Base-by-base conservation (phyloP, 2,329 filamentous ascomycete genomes). In the Epichloe gansuensis region DNA sequence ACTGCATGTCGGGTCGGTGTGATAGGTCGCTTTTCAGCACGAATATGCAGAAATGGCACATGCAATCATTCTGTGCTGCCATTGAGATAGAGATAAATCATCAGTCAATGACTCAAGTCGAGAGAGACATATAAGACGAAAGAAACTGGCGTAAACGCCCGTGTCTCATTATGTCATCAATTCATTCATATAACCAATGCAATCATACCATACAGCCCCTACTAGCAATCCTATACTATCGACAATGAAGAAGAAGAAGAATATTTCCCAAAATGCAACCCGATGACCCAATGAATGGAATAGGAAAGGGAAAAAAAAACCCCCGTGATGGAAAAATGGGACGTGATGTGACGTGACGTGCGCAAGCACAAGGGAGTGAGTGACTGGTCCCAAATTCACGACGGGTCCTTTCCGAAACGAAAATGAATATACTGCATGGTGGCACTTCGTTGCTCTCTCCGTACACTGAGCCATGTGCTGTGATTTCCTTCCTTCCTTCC, bases 181-280 rank as follows among this genome's bases (percentile, higher is more conserved):
- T 68, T 69, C 67, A 67, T 69, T 54, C 52, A 48, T 54, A 37
- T 46, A 54, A 43, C 64, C 65, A 63, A 67, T 69, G 59, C 65
- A 63, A 61, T 67, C 65, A 62, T 68, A 56, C 54, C 55, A 31
- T 43, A 28, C 43, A 15, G 11, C 38, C 17, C 41, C n/a, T 23
- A 59, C 12, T 23, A 58, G 62, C 47, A 59, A 51, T 45, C 53
- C 56, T 54, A 44, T 44, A 55, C 51, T 62, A 61, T 60, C 57
- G 57, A 61, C 55, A 60, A 57, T 60, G 57, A 44, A 41, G 25
- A 5, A 25, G 41, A 17, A 38, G 23, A 9, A 25, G 23, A 28
- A 23, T 12, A 31, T 23, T 12, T 15, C 25, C 21, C 7, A 7
- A 17, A 21, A 48, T 28, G 35, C 37, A 48, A 48, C 17, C 35